Percentiles rank a stretch among this genome's conserved stretches.
Conservation (phyloP, 1,284 basidiomycete species). For the Sanguinoderma infundibulare region DNA sequence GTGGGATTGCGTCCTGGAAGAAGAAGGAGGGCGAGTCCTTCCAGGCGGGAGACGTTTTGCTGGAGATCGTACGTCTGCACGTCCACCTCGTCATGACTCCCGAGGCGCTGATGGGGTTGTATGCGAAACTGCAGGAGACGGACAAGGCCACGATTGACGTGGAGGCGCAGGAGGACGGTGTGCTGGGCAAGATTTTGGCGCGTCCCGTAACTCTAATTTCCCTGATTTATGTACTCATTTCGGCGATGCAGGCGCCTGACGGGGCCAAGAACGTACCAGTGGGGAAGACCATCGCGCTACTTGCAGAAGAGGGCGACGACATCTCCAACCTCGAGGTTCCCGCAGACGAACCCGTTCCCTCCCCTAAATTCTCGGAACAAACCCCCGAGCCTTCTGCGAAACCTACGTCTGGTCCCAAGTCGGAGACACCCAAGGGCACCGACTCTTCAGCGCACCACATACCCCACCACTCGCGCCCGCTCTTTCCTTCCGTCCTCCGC, state of each 20-base stretch:
- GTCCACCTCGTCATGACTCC: background rate
- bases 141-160: constrained; percentile 99
- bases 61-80: constrained; percentile 82
- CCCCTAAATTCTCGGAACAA: constrained; percentile 28
- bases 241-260: constrained; percentile 62
- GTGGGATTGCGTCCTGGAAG: constrained; percentile 94
- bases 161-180: constrained; percentile 97
- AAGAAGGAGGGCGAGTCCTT: constrained; percentile 89
- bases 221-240: background rate
- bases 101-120: constrained; percentile 6
- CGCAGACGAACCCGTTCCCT: constrained; percentile 43
- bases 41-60: constrained; percentile 84
- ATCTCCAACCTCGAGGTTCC: constrained; percentile 84
- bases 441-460: constrained; percentile 33
- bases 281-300: constrained; percentile 87
- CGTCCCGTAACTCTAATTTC: constrained; percentile 29
- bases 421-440: constrained; percentile 26
- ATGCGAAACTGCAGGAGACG: constrained; percentile 75
- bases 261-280: constrained; percentile 89
- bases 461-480: constrained; percentile 60
- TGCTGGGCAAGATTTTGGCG: constrained; percentile 92
- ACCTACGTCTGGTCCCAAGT: constrained; percentile 25
- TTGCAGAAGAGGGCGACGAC: constrained; percentile 97
- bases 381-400: constrained; percentile 38
- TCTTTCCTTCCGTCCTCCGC: constrained; percentile 81